Base-by-base conservation (phyloP, 2,329 filamentous ascomycete genomes). In the Botrytis porri region DNA sequence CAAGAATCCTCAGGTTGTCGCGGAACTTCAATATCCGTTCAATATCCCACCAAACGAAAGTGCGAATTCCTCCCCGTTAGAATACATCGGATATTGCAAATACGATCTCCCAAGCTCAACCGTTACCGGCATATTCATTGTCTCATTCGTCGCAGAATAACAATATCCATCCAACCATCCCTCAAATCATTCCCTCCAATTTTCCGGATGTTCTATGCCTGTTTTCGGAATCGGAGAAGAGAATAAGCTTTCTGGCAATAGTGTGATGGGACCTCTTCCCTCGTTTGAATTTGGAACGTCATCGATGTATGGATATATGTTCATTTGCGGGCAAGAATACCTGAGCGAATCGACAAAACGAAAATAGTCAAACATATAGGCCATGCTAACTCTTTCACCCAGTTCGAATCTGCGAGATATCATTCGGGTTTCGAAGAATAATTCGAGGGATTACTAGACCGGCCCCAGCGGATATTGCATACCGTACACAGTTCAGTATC, bases 401-500 rank as follows among this genome's bases (percentile, higher is more conserved):
- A 5, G 64, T 74, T 14, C 72, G 14, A 51, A 73, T 41, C 69
- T 75, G 66, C 74, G 74, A 45, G 4, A 69, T 41, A 69, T 72
- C 64, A 9, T 71, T 69, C 22, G 73, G 59, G 20, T 71, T 74
- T 37, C 72, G 69, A 41, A 76, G 54, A 5, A 75, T 63, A n/a
- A 79, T 78, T 70, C 72, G 72, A 22, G 78, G 78, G 16, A 77
- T 35, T 4, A 78, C 75, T 29, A 80, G 59, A 51, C 75, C 75
- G 18, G 74, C 79, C 29, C 79, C 79, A 18, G 76, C 78, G 7
- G 75, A 76, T 67, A 80, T 79, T 2, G 78, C 73, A 73, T 79
- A 79, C 25, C 79, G 74, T 29, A 80, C 75, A 71, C 79, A 80
- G 37, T 77, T 77, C 20, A 80, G 74, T 18, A 80, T 75, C 41